Base-by-base conservation (phyloP, 805 yeast species). In the Kodamaea kaohsiungensis region DNA sequence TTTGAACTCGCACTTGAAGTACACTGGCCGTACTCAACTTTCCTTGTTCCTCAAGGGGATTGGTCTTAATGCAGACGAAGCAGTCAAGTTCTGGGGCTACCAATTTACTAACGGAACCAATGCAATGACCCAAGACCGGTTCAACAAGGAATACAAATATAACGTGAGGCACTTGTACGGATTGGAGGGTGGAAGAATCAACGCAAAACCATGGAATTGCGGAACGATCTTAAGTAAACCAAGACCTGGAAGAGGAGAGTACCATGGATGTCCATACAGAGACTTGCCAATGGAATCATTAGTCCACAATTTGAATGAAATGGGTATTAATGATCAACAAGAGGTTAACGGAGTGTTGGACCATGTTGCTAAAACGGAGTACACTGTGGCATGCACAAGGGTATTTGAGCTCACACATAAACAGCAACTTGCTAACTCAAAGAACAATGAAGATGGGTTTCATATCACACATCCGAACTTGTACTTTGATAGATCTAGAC, bases 221-320 rank as follows among this genome's bases (percentile, higher is more conserved):
- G 81, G 84, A 40, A 84, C 87, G 1, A 90, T 95, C 43, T 69
- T 90, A 54, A 77, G 84, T 25, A 86, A 86, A 60, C 90, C 91
- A 7, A 81, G 85, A 58, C 91, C 96, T 0, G 72, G 77, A 46
- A 77, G 80, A 48, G 80, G 78, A 43, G 96, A 92, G 60, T 81
- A 74, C 55, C 97, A 93, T 66, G 99, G 99, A 1, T 93, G 98
- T 70, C 98, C 98, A 4, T 95, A 89, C 70, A 76, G 96, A 52
- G 93, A 88, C 62, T 74, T 88, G 63, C 77, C 81, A 10, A 66
- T 81, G n/a, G 96, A 89, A 46, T 79, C 81, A 51, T 75, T 95
- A 48, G 76, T 80, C 6, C 59, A 63, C 2, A 82, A 83, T 56
- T 75, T 95, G 59, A 71, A 74, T 42, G 80, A 76, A 17, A 81